Percentiles rank a stretch among this genome's conserved stretches.
Conservation (phyloP, 345 rosid species). For the Aquilaria malaccensis region DNA sequence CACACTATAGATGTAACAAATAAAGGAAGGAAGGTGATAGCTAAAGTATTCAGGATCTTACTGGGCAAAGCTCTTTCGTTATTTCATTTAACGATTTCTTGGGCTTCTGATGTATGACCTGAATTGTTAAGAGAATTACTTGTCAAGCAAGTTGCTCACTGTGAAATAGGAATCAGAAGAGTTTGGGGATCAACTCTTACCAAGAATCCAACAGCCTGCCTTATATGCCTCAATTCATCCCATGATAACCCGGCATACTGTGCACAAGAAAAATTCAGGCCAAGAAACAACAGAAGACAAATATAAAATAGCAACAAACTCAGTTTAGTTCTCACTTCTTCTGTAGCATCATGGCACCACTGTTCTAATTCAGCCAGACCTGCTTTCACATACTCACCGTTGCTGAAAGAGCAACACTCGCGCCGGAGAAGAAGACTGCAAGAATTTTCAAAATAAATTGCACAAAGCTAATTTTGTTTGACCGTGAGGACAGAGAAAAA, state of each 20-base stretch:
- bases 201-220: conserved; percentile 98
- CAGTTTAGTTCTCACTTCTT: conserved; percentile 43
- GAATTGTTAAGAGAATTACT: conserved; percentile 10
- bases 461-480: conserved; percentile 3
- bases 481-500: conserved; percentile 3
- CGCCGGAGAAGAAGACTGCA: conserved; percentile 92
- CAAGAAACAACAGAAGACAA: conserved; percentile 1
- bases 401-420: conserved; percentile 98
- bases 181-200: conserved; percentile 27
- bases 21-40: neutral
- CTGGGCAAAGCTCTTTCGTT: conserved; percentile 89
- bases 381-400: conserved; percentile 88
- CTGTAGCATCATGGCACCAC: conserved; percentile 81
- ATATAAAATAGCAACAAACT: neutral
- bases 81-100: conserved; percentile 86
- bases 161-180: no score
- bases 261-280: conserved; percentile 11
- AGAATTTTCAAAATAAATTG: conserved; percentile 1
- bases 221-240: conserved; percentile 93
- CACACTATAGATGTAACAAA: neutral
- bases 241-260: conserved; percentile 86
- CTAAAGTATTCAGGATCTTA: conserved; percentile 22
- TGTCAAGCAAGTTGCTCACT: no score
- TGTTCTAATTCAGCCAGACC: conserved; percentile 89
- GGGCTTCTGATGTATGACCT: conserved; percentile 98